Evolutionary conservation across 345 rosid species (phyloP).

Genomic region (Stellera chamaejasme): DNA sequence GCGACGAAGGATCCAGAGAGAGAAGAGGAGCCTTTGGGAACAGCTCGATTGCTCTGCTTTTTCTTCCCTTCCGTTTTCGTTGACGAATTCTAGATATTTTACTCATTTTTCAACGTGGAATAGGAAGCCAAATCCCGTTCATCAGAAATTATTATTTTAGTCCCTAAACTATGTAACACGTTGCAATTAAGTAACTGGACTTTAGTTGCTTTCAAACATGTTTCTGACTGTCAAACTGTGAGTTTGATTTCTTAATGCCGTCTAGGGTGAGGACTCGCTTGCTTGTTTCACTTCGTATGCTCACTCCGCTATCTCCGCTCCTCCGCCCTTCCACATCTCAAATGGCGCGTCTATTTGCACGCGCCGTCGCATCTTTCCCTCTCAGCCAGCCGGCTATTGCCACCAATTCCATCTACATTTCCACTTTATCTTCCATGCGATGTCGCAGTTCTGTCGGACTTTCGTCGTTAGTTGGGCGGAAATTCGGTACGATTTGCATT

Average conservation of each 20-base stretch:
- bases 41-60: not conserved
- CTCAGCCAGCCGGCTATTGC: slow-evolving; percentile 13
- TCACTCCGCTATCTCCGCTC: slow-evolving; percentile 35
- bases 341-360: slow-evolving; percentile 50
- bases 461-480: slow-evolving; percentile 21
- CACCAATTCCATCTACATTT: slow-evolving; percentile 4
- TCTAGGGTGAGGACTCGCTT: too few species aligned
- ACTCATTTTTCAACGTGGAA: too few species aligned
- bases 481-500: slow-evolving; percentile 27
- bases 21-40: slow-evolving; percentile 7
- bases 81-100: too few species aligned
- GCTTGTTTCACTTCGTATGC: slow-evolving; percentile 22
- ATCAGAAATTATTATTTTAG: too few species aligned
- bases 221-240: too few species aligned
- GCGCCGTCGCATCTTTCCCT: slow-evolving; percentile 28
- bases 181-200: too few species aligned
- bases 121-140: too few species aligned
- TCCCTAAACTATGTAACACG: too few species aligned
- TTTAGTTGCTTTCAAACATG: not conserved
- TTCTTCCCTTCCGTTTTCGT: too few species aligned
- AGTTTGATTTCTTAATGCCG: too few species aligned
- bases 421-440: slow-evolving; percentile 6
- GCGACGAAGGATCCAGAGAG: not conserved
- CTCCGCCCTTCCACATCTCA: slow-evolving; percentile 11
- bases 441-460: slow-evolving; percentile 11